Evolutionary conservation across 1,139 yeast genomes (phyloP), one percentile per base, ranked within the genome.

Genomic region (Candida labiduridarum): DNA sequence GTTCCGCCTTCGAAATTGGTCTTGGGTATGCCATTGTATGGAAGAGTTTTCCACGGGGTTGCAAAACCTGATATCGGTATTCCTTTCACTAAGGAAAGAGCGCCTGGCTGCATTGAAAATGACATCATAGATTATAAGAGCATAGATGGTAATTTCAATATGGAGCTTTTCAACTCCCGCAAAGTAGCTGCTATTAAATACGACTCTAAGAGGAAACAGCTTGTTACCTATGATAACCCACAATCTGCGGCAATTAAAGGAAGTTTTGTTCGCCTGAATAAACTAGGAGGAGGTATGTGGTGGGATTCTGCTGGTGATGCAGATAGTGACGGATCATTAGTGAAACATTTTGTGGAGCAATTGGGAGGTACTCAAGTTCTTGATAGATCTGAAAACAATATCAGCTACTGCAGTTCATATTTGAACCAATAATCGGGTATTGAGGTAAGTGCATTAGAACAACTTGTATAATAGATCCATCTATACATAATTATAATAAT

Each of bases 231-330:
- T 65, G 99, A 94, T 63, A 86, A 82, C 55, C 71, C 71, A 0
- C 72, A 74, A 10, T 77, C 87, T 1, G 80, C 80, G 1, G 61
- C 66, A 9, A 61, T 64, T 27, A 94, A 94, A 63, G 92, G 91
- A 0, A 61, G 70, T 30, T 91, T 82, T 58, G 82, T 85, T 8
- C 59, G 56, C 27, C 60, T 67, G 44, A 69, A 72, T 6, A 60
- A 70, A 0, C 70, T 90, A 9, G 96, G 86, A 0, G 98, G 98
- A 0, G 96, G 89, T 0, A 85, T 94, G 84, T 91, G 90, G 86
- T 94, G 98, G 98, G 97, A 91, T 60, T 86, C 96, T 0, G 77
- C 85, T 49, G 96, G 96, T 0, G 96, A 90, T 60, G 61, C 69
- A 30, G 57, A 60, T 8, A 15, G 35, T n/a, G 53, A 62, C 0